phyloP scores from a whole-genome alignment of 495 filamentous ascomycete species.

The Neurospora sp. region DNA sequence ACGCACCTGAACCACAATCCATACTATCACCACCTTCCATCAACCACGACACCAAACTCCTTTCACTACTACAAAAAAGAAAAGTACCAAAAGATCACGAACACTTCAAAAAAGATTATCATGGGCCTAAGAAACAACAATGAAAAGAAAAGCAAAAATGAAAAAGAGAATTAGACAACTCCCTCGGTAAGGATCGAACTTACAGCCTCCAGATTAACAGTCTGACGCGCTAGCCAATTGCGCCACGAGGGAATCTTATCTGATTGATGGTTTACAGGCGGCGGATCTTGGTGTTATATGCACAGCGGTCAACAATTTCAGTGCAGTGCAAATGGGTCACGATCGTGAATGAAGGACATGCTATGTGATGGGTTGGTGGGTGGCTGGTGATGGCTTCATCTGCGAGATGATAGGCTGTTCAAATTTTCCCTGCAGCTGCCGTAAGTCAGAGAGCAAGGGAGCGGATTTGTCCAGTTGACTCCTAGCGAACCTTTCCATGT shows the following conservation, averaged over 20 bases:
- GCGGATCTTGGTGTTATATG: background rate
- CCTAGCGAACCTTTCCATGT: background rate
- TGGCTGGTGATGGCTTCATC: background rate
- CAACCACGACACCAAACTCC: no score
- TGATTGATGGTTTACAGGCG: background rate
- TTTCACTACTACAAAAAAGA: no score
- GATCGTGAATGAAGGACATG: background rate
- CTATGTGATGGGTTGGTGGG: background rate
- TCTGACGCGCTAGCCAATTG: background rate
- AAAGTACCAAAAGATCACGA: background rate
- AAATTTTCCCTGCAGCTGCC: background rate
- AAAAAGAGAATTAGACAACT: background rate
- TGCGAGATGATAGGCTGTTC: background rate
- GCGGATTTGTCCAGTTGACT: background rate
- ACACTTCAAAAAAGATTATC: no score
- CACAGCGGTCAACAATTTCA: background rate
- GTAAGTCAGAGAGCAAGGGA: background rate
- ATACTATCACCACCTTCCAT: no score
- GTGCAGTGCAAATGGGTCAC: background rate
- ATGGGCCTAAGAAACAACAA: background rate
- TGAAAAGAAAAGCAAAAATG: background rate
- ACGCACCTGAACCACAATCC: no score
- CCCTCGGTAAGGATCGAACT: background rate
- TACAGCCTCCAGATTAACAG: background rate
- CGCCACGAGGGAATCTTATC: background rate